These are phyloP conservation scores for Amaranthus tricolor DNA, from an alignment of 179 eudicot genomes.

Conservation along the genomic window DNA sequence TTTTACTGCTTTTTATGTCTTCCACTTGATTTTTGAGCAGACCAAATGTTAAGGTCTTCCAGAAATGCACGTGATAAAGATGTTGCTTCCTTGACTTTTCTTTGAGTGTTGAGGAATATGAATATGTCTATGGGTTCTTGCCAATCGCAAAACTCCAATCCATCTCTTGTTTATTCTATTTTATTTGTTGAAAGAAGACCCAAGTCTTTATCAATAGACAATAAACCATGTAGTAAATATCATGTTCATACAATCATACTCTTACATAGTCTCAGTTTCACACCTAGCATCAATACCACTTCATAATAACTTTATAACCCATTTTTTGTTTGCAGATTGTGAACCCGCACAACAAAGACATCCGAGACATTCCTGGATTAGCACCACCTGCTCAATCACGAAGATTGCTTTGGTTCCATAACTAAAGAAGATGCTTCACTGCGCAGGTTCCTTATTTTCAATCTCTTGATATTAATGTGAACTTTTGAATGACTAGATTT, in stretches of 20 bases:
- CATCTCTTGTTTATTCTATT: too few species aligned
- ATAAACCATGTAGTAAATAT: too few species aligned
- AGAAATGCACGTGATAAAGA: too few species aligned
- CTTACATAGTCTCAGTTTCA: not conserved
- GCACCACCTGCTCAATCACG: constrained; percentile 85
- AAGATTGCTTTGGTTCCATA: constrained; percentile 51
- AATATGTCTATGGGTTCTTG: not conserved
- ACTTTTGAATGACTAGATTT: constrained; percentile 2
- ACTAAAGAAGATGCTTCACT: constrained; percentile 21
- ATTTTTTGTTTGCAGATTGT: constrained; percentile 53
- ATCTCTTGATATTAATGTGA: constrained; percentile 13
- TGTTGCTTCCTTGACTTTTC: not conserved
- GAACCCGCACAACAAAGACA: constrained; percentile 70
- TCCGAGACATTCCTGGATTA: constrained; percentile 80
- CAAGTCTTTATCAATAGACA: not conserved
- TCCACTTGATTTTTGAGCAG: too few species aligned
- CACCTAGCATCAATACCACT: not conserved
- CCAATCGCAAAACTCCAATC: too few species aligned
- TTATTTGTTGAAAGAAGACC: not conserved
- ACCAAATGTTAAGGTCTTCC: too few species aligned
- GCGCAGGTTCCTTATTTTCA: constrained; percentile 7
- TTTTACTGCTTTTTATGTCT: too few species aligned
- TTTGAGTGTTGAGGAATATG: not conserved
- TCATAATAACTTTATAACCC: not conserved
- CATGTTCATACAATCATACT: not conserved